phyloP scores from a whole-genome alignment of 495 filamentous ascomycete species.

The Neurospora sublineolata region DNA sequence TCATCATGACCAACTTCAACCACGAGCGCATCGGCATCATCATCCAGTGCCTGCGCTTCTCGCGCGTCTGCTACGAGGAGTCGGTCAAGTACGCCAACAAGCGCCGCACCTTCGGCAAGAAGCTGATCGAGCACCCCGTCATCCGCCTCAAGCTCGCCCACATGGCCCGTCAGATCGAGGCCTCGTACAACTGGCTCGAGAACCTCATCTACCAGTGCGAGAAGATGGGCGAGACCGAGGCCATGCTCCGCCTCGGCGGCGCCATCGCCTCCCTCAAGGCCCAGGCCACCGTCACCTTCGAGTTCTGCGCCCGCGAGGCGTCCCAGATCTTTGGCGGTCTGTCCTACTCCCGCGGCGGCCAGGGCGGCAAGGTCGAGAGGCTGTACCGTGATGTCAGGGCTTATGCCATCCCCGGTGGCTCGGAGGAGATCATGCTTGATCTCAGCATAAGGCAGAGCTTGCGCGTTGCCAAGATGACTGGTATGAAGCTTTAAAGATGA shows the following conservation, averaged over 20 bases:
- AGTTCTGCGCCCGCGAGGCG: conserved; percentile 94
- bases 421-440: conserved; percentile 98
- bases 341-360: conserved; percentile 84
- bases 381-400: conserved; percentile 94
- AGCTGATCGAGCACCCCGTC: conserved; percentile 89
- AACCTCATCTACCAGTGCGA: conserved; percentile 86
- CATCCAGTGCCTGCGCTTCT: conserved; percentile 92
- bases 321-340: conserved; percentile 96
- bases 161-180: conserved; percentile 97
- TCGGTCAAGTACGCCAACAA: conserved; percentile 93
- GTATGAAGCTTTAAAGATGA: conserved; percentile 76
- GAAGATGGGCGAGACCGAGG: conserved; percentile 86
- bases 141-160: conserved; percentile 96
- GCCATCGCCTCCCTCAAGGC: conserved; percentile 92
- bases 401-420: conserved; percentile 93
- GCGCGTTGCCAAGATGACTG: conserved; percentile 78
- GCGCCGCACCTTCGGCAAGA: conserved; percentile 90
- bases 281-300: conserved; percentile 83
- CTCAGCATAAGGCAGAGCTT: conserved; percentile 88
- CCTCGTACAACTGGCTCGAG: conserved; percentile 94
- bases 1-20: conserved; percentile 99
- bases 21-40: conserved; percentile 97
- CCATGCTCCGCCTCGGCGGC: conserved; percentile 90
- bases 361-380: conserved; percentile 91
- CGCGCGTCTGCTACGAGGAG: conserved; percentile 94